phyloP scores from a whole-genome alignment of 352 stramenopile species.

The Aphanomyces stellatus region DNA sequence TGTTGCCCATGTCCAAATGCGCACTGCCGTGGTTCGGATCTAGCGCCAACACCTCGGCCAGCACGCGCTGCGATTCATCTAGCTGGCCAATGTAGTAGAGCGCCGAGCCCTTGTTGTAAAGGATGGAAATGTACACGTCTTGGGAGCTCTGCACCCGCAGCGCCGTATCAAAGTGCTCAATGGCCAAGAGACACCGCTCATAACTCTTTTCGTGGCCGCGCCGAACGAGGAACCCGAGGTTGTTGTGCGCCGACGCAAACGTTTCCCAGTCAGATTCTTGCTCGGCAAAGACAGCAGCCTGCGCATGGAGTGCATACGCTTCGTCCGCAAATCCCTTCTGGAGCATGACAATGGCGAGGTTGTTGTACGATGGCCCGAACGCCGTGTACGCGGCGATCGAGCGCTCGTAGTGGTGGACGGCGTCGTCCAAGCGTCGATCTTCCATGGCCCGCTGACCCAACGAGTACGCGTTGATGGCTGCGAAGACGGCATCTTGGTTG shows the following conservation, averaged over 20 bases:
- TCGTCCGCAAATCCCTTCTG: slow-evolving; percentile 23
- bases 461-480: slow-evolving; percentile 12
- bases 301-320: slow-evolving; percentile 33
- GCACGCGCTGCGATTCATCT: slow-evolving; percentile 30
- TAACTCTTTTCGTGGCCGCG: slow-evolving; percentile 28
- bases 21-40: slow-evolving; percentile 34
- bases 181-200: slow-evolving; percentile 33
- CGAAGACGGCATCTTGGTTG: background rate
- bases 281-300: slow-evolving; percentile 30
- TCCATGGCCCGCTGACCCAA: background rate
- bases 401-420: slow-evolving; percentile 33
- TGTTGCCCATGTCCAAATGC: slow-evolving; percentile 43
- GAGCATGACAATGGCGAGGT: slow-evolving; percentile 56
- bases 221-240: slow-evolving; percentile 55
- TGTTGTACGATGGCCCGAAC: slow-evolving; percentile 62
- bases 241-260: slow-evolving; percentile 51
- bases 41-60: slow-evolving; percentile 34
- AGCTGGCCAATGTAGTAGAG: slow-evolving; percentile 33
- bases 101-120: slow-evolving; percentile 69
- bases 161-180: slow-evolving; percentile 51
- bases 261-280: slow-evolving; percentile 31
- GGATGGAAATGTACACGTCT: slow-evolving; percentile 29
- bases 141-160: slow-evolving; percentile 21
- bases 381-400: slow-evolving; percentile 41
- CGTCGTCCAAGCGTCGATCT: slow-evolving; percentile 13